Evolutionary conservation across 169 alveolate genomes (phyloP), one percentile per base, ranked within the genome.

Genomic region (Plasmodium adleri): DNA sequence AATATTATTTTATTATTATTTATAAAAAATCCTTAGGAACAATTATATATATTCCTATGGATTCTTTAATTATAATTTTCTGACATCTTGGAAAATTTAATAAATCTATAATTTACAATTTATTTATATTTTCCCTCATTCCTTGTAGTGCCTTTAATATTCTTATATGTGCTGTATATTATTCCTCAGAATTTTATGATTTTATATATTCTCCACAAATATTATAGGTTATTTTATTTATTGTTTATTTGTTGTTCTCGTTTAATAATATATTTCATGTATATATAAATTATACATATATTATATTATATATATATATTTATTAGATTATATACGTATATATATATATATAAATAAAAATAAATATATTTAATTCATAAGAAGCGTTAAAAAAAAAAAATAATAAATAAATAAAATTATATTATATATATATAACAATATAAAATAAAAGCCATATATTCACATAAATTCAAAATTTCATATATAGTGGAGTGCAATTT

Each of bases 21-120:
- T 39, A 39, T 39, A 39, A 39, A 39, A 39, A 39, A 39, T 0
- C 47, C 47, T 39, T 39, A 39, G 47, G 47, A 39, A 39, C 47
- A 39, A 39, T 39, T 39, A 39, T 39, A 39, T 39, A 39, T 39
- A 39, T 39, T 39, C 47, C 47, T 39, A 39, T 39, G 47, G 47
- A 39, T 39, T 39, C 47, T 74, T 74, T 63, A 74, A n/a, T 59
- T 60, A 39, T 74, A 24, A 17, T 59, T 59, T 74, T 60, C 88
- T 74, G 45, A 32, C 73, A 74, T 74, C 88, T 56, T 74, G 88
- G 24, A 39, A 56, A 22, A 43, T n/a, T 74, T 74, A 63, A 50
- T 52, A 56, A 60, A 56, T 22, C 63, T 10, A 63, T 12, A 74
- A 74, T 59, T 60, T 74, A 58, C 47, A 63, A 17, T 63, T 59